Evolutionary conservation across 2,329 filamentous ascomycete genomes (phyloP), one percentile per base, ranked within the genome.

Genomic region (Shiraia sp.): DNA sequence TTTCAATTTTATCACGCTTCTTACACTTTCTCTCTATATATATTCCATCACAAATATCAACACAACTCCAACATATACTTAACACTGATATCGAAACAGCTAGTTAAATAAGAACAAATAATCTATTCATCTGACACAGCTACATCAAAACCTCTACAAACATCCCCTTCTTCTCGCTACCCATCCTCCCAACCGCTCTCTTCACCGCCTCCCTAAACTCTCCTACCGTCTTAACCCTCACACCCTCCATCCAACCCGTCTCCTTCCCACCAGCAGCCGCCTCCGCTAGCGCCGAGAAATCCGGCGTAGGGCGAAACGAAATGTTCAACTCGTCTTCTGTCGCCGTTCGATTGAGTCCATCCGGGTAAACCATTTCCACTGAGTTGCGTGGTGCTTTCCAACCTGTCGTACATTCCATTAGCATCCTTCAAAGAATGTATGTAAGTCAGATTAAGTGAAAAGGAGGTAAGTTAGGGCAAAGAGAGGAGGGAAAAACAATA

Each of bases 321-420:
- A 83, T 82, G 55, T 82, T 83, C 51, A 83, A 76, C 59, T 83
- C 81, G 42, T 81, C 79, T 59, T 82, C 82, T n/a, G 72, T 77
- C 1, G 78, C 78, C 53, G 65, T 71, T 17, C 79, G 76, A 1
- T 76, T 80, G 2, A 77, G 60, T 0, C 80, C 81, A 3, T 82
- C 69, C 0, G 81, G 80, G 47, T 83, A 80, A 1, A 83, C 80
- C 10, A 83, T 71, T 2, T 80, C 65, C 29, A 81, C 63, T 1
- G 79, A 83, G 26, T 73, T 74, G 3, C 80, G 73, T 3, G 81
- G 81, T 1, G 81, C 80, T 53, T 84, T 82, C 80, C 80, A 83
- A 28, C 79, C 78, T 74, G 30, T 10, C 6, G 12, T 19, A n/a
- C n/a, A n/a, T 10, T 17, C 16, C 7, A 17, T 36, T 36, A 36